Base-by-base conservation (phyloP, 2,329 filamentous ascomycete species). In the Colletotrichum cereale region DNA sequence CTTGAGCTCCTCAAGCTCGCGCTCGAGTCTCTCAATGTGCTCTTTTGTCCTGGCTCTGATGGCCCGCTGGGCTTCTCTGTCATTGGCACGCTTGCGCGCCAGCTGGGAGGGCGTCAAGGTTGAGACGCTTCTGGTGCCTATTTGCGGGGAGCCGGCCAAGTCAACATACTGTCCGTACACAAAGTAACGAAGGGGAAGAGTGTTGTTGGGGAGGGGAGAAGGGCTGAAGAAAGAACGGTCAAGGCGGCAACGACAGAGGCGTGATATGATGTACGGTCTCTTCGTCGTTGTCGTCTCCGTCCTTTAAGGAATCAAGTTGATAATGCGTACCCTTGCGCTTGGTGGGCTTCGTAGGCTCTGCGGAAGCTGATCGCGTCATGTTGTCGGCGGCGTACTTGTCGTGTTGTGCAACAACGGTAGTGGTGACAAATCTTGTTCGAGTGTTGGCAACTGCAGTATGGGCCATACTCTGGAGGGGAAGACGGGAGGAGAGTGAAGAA, bases 81-180 rank as follows among this genome's bases (percentile, higher is more conserved):
- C 95, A 84, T 97, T 97, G 77, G 94, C 93, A 74, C 95, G 88
- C 85, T 97, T 98, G 81, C 95, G 93, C 38, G 92, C 93, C 71
- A 97, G 88, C 82, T 97, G 95, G 73, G 95, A 93, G 7, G 94
- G 93, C 14, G 94, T 97, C 79, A 97, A 87, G 77, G 93, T 96
- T 74, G 94, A 94, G 67, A 97, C 95, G 74, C 93, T 95, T 75
- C 94, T 90, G 71, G 92, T 88, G 58, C 88, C 88, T 87, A 60
- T 44, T 31, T n/a, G 31, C 24, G 42, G 8, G 8, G 29, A 44
- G 21, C 5, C 26, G 57, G 38, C 60, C 58, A 72, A 66, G 57
- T 63, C 62, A 66, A 62, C 47, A 67, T 34, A 58, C 38, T 38
- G 42, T 57, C 24, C 52, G 38, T 31, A 62, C 40, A 26, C 64